Base-by-base conservation (phyloP, 306 rosid genomes). In the Lupinus albus region DNA sequence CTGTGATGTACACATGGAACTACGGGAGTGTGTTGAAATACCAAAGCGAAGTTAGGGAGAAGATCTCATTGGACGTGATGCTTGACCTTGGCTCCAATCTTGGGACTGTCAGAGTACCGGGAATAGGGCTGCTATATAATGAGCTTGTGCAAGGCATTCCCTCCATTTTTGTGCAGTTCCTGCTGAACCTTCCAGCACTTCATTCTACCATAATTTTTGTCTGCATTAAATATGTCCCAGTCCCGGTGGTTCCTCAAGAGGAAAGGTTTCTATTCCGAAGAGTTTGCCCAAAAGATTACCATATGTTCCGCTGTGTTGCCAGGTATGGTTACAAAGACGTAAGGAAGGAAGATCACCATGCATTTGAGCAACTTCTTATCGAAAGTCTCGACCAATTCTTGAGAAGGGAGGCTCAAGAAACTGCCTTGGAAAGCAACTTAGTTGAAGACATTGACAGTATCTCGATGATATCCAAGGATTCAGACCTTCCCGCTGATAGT, bases 121-220 rank as follows among this genome's bases (percentile, higher is more conserved):
- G 99, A 77, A 88, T 93, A 38, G 99, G 99, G 49, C 71, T 93
- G 83, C 77, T 93, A 5, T 93, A 90, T 73, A 90, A 91, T 25
- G 99, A 93, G 75, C 99, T 93, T 79, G 99, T 93, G 75, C 91
- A 90, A 16, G 99, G 99, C 61, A 73, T 93, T 79, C 99, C 99
- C 73, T 87, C 96, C 71, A 80, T 93, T 72, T 88, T 93, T 11
- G 86, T 89, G 13, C 99, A 93, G 68, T 93, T 90, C 80, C 84
- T 93, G 65, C 87, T 90, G 11, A 82, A 70, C 87, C 95, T 93
- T 74, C 97, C 99, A 15, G 99, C 96, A 49, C 82, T 93, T 70
- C 99, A 93, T 77, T 93, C 99, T 2, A 83, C 82, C 21, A 25
- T 93, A 59, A 80, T 90, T 28, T 88, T 93, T 38, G 99, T 93